Base-by-base conservation (phyloP, 805 yeast genomes). In the Myxozyma neglecta region DNA sequence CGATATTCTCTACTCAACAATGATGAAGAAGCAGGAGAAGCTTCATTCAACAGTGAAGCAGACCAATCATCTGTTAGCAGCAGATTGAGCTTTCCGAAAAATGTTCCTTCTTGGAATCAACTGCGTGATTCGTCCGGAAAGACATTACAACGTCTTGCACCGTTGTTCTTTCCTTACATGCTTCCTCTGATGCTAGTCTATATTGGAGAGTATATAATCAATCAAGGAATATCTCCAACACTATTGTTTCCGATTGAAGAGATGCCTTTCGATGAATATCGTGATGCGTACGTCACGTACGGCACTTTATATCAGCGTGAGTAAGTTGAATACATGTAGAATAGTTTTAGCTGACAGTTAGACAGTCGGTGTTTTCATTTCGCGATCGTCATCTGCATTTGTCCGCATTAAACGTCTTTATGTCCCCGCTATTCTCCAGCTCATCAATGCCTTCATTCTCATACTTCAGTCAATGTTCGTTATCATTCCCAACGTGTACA, bases 211-310 rank as follows among this genome's bases (percentile, higher is more conserved):
- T 93, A 93, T 71, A 78, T 86, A 24, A 93, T 93, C 62, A 93
- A 93, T 72, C 98, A 93, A 73, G 97, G 97, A 0, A 82, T 93
- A 0, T 81, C 96, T 0, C 97, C 98, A 1, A 92, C 97, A 0
- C 76, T 93, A 48, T 76, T 93, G 7, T 93, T 88, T 70, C 92
- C 93, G 0, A 69, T 90, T 3, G 83, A 84, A 0, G 80, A 82
- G 29, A 79, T 87, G 72, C 96, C 96, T 2, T 89, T 91, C 70
- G 70, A 75, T 1, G 76, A 82, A 18, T 90, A 82, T 72, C 80
- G 97, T 65, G 98, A 93, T 69, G 87, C 89, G 3, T 93, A 93
- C 72, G 98, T 93, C 13, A 85, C 90, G 0, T 93, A 93, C 71
- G 96, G 97, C 7, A 87, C 96, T 3, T 73, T 92, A 3, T 93